Conservation (phyloP, 2,329 filamentous ascomycete species). For the Cadophora luteo-olivacea region DNA sequence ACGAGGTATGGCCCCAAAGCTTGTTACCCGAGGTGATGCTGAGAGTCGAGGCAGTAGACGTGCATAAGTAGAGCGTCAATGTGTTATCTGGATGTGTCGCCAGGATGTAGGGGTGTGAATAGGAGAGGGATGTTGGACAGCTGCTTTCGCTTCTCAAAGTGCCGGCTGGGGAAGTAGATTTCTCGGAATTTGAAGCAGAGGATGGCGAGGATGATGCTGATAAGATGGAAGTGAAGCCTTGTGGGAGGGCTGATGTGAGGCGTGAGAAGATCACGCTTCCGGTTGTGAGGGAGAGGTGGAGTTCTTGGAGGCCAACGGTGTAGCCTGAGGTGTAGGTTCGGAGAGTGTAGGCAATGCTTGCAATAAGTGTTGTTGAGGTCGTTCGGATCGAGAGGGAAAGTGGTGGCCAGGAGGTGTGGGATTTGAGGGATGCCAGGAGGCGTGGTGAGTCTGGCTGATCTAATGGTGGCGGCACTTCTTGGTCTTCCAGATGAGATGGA, state of each 20-base stretch:
- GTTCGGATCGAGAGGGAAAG: constrained; percentile 83
- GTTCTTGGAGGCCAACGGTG: constrained; percentile 91
- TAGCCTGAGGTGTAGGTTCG: constrained; percentile 79
- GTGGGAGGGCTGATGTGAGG: constrained; percentile 56
- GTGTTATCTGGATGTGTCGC: constrained; percentile 75
- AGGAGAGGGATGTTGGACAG: constrained; percentile 45
- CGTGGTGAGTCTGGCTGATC: constrained; percentile 38
- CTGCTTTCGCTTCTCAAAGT: constrained; percentile 19
- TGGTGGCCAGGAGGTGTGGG: constrained; percentile 79
- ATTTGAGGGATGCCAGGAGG: constrained; percentile 79
- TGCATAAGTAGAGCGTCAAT: constrained; percentile 71
- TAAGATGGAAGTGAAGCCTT: constrained; percentile 50
- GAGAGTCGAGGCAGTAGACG: constrained; percentile 61
- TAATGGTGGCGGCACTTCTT: background rate
- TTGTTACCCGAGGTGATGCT: constrained; percentile 65
- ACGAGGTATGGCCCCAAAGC: constrained; percentile 76
- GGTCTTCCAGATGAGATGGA: background rate
- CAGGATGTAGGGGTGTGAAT: constrained; percentile 72
- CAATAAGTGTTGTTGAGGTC: constrained; percentile 68
- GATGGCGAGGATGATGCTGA: constrained; percentile 35
- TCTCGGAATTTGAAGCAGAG: constrained; percentile 48
- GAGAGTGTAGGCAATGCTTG: constrained; percentile 86
- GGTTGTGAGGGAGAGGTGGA: constrained; percentile 60
- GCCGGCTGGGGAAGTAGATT: constrained; percentile 45
- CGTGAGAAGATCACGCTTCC: constrained; percentile 52